These are phyloP conservation scores for Starmerella stellata DNA, from an alignment of 805 yeast genomes.

Conservation along the genomic window DNA sequence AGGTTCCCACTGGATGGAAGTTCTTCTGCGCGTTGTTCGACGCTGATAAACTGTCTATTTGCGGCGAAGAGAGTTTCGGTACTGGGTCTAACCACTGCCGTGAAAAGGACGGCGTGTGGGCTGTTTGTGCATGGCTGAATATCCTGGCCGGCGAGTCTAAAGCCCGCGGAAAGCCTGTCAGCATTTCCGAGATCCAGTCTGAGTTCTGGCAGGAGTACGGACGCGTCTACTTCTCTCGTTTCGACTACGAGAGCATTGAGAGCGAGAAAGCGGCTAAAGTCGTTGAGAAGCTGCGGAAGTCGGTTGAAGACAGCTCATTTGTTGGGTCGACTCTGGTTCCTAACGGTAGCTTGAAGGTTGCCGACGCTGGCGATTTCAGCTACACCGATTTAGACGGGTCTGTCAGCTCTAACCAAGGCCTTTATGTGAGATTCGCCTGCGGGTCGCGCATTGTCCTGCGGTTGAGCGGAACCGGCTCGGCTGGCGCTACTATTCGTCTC, in stretches of 20 bases:
- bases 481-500: constrained; percentile 91
- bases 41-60: constrained; percentile 77
- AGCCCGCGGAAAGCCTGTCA: constrained; percentile 41
- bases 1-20: constrained; percentile 98
- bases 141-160: constrained; percentile 67
- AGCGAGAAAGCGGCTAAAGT: constrained; percentile 57
- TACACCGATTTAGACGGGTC: constrained; percentile 92
- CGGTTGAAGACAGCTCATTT: constrained; percentile 27
- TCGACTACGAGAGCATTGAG: constrained; percentile 74
- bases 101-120: constrained; percentile 97
- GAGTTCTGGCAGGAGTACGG: constrained; percentile 87
- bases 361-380: constrained; percentile 70
- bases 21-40: constrained; percentile 92
- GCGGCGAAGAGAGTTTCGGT: constrained; percentile 97
- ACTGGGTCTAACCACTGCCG: constrained; percentile 95
- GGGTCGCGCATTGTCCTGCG: constrained; percentile 80
- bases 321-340: constrained; percentile 33
- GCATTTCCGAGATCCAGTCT: constrained; percentile 63
- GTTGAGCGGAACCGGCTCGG: constrained; percentile 91
- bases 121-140: constrained; percentile 91
- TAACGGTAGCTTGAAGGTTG: constrained; percentile 33
- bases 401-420: constrained; percentile 73
- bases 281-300: constrained; percentile 33
- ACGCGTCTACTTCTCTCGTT: constrained; percentile 90
- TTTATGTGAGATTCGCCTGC: constrained; percentile 58